Evolutionary conservation across 1,139 yeast species (phyloP).

Genomic region (Debaryomycetaceae sp.): DNA sequence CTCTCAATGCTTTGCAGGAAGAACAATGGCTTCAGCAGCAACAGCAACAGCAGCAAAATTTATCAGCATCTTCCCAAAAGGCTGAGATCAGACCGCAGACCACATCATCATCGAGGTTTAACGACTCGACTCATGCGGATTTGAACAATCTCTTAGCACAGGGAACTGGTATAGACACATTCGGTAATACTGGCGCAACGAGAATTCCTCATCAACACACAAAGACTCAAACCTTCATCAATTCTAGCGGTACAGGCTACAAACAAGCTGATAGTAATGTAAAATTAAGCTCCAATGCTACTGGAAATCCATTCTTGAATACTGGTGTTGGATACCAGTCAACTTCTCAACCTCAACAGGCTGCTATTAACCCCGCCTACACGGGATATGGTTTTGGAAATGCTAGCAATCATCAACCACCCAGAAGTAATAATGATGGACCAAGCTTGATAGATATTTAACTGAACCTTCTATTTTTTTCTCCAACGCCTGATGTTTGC

Average conservation of each 20-base stretch:
- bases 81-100: conserved; percentile 26
- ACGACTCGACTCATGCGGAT: conserved; percentile 59
- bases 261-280: conserved; percentile 44
- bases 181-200: conserved; percentile 88
- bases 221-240: conserved; percentile 71
- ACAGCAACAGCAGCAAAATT: conserved; percentile 20
- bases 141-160: conserved; percentile 75
- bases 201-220: conserved; percentile 95
- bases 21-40: conserved; percentile 25
- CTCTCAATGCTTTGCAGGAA: conserved; percentile 18
- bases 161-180: conserved; percentile 93
- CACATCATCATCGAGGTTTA: conserved; percentile 37
- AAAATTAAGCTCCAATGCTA: conserved; percentile 40
- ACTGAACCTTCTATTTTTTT: conserved; percentile 1
- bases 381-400: conserved; percentile 97
- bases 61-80: conserved; percentile 20
- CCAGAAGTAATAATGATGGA: conserved; percentile 32
- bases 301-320: conserved; percentile 72
- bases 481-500: not conserved
- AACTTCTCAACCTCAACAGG: conserved; percentile 35
- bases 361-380: conserved; percentile 35
- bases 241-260: conserved; percentile 85
- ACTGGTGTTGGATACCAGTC: conserved; percentile 74
- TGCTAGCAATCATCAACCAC: conserved; percentile 29
- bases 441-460: conserved; percentile 49